Base-by-base conservation (phyloP, 2,329 filamentous ascomycete species). In the Exophiala bonariae region DNA sequence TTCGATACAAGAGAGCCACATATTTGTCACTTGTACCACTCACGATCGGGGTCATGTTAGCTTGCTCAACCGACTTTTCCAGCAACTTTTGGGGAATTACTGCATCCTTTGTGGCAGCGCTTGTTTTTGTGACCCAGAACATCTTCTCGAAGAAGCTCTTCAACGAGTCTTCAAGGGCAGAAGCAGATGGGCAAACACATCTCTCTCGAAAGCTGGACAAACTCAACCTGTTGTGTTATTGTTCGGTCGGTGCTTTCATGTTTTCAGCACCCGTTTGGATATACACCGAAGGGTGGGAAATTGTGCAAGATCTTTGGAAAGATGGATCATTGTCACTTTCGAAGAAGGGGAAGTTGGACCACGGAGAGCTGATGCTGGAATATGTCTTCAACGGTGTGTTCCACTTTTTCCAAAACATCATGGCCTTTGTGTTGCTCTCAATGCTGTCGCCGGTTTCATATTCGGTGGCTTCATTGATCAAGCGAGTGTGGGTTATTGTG, bases 81-180 rank as follows among this genome's bases (percentile, higher is more conserved):
- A 92, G 88, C 22, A 91, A 99, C 63, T 80, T 96, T 54, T 79
- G 93, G 41, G 93, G 93, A n/a, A 86, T 99, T 14, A 61, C 92
- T 9, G 92, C 91, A 61, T 91, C 93, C 3, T 85, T 99, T 30
- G 74, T 89, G 26, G 91, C 89, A n/a, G 89, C 93, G 6, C 75
- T 97, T 46, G 86, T 97, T 56, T 99, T 99, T 63, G 93, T 99
- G 28, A 93, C 90, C 0, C 93, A 99, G 65, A 99, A 99, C 64
- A 99, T 99, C 47, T 95, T 96, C 57, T 97, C 92, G 16, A 99
- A 99, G 70, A 89, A 89, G 57, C 82, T 99, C 8, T 99, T 99
- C 76, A 99, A 96, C 66, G 91, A 96, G 64, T 89, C 89, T 5
- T 86, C 89, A 5, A 84, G 84, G 49, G 87, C 89, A 2, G 92